Evolutionary conservation across 768 basidiomycete species (phyloP).

Genomic region (Dioszegia hungarica): DNA sequence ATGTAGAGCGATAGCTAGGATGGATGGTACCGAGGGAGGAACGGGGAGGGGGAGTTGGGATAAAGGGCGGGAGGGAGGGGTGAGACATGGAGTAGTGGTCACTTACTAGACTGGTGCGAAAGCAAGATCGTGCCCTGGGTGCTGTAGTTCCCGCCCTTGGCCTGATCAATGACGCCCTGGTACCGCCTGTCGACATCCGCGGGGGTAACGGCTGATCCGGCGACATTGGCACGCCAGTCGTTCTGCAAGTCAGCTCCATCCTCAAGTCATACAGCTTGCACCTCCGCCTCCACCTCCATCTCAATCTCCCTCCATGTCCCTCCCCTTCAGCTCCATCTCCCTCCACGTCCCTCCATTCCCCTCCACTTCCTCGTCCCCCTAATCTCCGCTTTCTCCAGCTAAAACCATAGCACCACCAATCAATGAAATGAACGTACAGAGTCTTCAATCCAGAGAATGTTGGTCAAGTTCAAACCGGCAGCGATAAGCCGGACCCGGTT

Average conservation of each 20-base stretch:
- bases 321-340: too few species aligned
- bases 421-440: slow-evolving; percentile 16
- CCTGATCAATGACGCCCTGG: slow-evolving; percentile 30
- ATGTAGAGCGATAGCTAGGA: not conserved
- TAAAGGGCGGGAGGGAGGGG: not conserved
- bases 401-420: not conserved
- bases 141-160: slow-evolving; percentile 37
- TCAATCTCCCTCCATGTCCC: too few species aligned
- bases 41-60: too few species aligned
- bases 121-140: slow-evolving; percentile 44
- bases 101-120: slow-evolving; percentile 44
- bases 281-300: too few species aligned
- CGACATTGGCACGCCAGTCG: slow-evolving; percentile 41
- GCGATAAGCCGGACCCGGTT: slow-evolving; percentile 46
- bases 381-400: too few species aligned
- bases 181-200: slow-evolving; percentile 44
- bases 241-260: slow-evolving; percentile 10
- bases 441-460: slow-evolving; percentile 38
- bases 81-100: not conserved
- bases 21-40: too few species aligned
- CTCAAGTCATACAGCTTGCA: too few species aligned
- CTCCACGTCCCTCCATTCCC: too few species aligned
- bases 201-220: slow-evolving; percentile 21
- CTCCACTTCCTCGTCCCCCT: too few species aligned
- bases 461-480: slow-evolving; percentile 34